Evolutionary conservation across 2,329 filamentous ascomycete genomes (phyloP).

Genomic region (Ophiostoma novo-ulmi): DNA sequence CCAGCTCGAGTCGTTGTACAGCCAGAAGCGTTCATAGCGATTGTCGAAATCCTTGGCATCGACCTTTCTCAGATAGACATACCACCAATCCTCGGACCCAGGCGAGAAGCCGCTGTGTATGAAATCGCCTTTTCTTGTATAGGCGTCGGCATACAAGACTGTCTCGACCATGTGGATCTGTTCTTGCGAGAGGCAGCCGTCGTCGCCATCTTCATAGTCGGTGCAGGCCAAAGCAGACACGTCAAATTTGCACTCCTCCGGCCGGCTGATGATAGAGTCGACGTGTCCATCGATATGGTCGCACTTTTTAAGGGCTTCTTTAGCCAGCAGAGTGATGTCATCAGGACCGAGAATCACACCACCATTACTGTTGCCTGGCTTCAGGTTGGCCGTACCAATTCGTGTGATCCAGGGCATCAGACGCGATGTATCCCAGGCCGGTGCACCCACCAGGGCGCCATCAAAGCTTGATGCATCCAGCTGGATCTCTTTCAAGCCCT

Average conservation of each 20-base stretch:
- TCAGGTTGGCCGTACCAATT: slow-evolving; percentile 42
- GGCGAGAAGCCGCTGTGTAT: slow-evolving; percentile 37
- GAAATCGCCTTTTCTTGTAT: slow-evolving; percentile 27
- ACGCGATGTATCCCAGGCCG: slow-evolving; percentile 41
- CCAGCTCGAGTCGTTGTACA: slow-evolving; percentile 33
- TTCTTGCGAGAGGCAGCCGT: neutral
- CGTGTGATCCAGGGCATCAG: slow-evolving; percentile 39
- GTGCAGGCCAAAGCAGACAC: slow-evolving; percentile 1
- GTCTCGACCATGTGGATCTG: neutral
- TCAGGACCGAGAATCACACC: neutral
- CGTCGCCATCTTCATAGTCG: neutral
- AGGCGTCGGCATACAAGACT: slow-evolving; percentile 23
- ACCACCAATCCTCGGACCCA: slow-evolving; percentile 40
- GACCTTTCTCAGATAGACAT: slow-evolving; percentile 26
- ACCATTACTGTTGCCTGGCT: slow-evolving; percentile 9
- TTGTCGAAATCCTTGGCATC: slow-evolving; percentile 29
- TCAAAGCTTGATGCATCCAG: slow-evolving; percentile 52
- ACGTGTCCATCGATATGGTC: neutral
- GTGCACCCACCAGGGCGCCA: slow-evolving; percentile 49
- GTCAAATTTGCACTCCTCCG: neutral
- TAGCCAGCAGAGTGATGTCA: neutral
- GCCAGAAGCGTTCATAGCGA: slow-evolving; percentile 31
- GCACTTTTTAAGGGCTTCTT: neutral
- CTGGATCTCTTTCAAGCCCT: slow-evolving; percentile 52
- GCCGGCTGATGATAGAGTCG: neutral